Conservation (phyloP, 1,284 basidiomycete species). For the Apiotrichum mycotoxinovorans region DNA sequence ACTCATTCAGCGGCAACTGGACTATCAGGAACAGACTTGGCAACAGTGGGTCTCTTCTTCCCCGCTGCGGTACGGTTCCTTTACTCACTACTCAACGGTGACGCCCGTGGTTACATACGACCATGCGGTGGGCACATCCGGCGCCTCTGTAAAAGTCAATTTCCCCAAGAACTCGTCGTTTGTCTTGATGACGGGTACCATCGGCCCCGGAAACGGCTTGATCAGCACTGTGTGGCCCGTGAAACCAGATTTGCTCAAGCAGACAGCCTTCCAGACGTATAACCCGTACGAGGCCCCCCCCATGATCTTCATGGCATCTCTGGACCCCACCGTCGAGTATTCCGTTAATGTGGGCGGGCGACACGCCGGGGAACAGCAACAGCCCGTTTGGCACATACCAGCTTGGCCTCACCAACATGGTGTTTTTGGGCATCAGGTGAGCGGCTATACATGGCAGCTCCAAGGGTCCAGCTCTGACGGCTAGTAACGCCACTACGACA, state of each 20-base stretch:
- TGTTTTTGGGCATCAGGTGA: neutral
- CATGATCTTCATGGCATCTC: neutral
- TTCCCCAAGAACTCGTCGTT: neutral
- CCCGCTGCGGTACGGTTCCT: too few species aligned
- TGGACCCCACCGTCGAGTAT: constrained; percentile 2
- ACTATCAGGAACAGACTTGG: too few species aligned
- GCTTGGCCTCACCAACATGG: neutral
- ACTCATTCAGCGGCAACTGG: too few species aligned
- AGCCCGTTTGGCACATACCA: neutral
- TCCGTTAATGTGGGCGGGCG: neutral
- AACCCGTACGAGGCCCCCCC: neutral
- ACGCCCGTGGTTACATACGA: too few species aligned
- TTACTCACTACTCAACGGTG: too few species aligned
- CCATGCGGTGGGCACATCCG: too few species aligned
- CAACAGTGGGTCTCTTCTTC: too few species aligned
- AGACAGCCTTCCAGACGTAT: neutral
- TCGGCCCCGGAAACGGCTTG: neutral
- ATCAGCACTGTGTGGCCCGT: neutral
- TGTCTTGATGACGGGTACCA: neutral
- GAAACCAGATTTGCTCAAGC: neutral
- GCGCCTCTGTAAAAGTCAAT: too few species aligned
- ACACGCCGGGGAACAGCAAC: neutral
- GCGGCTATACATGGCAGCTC: neutral
- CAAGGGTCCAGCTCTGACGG: too few species aligned
- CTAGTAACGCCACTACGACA: neutral